Evolutionary conservation across 257 asterid species (phyloP), one percentile per base, ranked within the genome.

Genomic region (Scutellaria barbata): DNA sequence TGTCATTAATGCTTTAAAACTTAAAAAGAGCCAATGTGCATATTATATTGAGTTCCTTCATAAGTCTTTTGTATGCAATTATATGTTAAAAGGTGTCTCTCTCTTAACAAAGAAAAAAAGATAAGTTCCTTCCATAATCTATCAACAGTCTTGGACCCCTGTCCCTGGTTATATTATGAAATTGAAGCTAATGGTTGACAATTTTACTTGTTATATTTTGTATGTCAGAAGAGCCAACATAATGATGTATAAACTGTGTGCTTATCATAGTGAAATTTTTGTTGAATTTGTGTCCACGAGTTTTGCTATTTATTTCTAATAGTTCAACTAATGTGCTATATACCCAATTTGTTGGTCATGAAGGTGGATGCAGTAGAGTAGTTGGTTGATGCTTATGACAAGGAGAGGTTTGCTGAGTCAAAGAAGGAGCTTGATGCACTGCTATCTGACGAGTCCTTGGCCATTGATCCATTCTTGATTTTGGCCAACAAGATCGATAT

Each of bases 331-430:
- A 56, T 22, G 30, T 45, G 16, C 71, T 30, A 70, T n/a, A n/a
- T 59, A 11, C 66, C 62, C 4, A 25, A 33, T 11, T 57, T 54
- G 5, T 75, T 79, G 60, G 55, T 20, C 42, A 39, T 77, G 75
- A 77, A 90, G 95, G 96, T 90, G 82, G 96, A 90, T 78, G 92
- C 95, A 6, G 96, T 90, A 46, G 84, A 88, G 50, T 90, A 90
- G 77, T 76, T 88, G 40, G 95, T 90, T 79, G 96, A 88, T 72
- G 84, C 96, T 25, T 88, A 79, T 55, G 96, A 90, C 77, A 88
- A 82, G 78, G 96, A 88, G 74, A 81, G 96, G 74, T 86, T 90
- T 42, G 91, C 95, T 0, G 96, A 90, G 77, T 88, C 95, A 9
- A 90, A 89, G 84, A 88, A 90, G 72, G 96, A 90, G 76, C 81